Evolutionary conservation across 208 protist genomes (phyloP).

Genomic region (Crithidia sp.): DNA sequence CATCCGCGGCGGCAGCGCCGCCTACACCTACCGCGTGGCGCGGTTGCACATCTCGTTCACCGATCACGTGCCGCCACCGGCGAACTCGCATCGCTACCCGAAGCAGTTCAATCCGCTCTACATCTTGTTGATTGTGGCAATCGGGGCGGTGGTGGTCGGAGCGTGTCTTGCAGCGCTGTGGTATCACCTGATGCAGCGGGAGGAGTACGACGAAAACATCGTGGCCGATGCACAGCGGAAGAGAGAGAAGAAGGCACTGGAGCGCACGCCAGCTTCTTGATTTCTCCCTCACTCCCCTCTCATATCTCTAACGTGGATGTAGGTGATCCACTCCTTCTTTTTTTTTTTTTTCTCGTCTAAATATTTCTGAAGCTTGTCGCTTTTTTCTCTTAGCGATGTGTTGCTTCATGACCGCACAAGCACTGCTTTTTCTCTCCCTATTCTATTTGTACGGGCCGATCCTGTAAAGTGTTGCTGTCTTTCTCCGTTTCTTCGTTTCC

Average conservation of each 20-base stretch:
- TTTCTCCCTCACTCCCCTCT: slow-evolving; percentile 1
- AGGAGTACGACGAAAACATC: slow-evolving; percentile 39
- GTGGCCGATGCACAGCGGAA: slow-evolving; percentile 35
- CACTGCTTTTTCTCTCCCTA: no score
- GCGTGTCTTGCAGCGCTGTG: slow-evolving; percentile 40
- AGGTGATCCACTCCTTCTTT: neutral
- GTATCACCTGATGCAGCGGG: slow-evolving; percentile 36
- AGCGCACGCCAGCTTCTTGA: slow-evolving; percentile 1
- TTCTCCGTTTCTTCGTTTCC: no score
- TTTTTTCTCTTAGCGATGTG: no score
- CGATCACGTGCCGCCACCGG: slow-evolving; percentile 26
- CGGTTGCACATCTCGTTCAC: slow-evolving; percentile 55
- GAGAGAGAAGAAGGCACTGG: neutral
- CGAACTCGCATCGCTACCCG: slow-evolving; percentile 29
- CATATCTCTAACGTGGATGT: neutral
- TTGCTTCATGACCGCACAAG: no score
- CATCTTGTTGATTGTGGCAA: slow-evolving; percentile 38
- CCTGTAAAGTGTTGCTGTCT: no score
- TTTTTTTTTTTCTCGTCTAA: slow-evolving; percentile 9
- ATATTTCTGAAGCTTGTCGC: no score
- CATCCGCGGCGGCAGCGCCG: slow-evolving; percentile 15
- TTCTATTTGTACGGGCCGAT: no score
- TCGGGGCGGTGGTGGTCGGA: slow-evolving; percentile 22
- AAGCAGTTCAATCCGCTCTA: slow-evolving; percentile 39
- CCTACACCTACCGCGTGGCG: slow-evolving; percentile 38